Conservation (phyloP, 306 rosid species). For the Dryas alaskensis region DNA sequence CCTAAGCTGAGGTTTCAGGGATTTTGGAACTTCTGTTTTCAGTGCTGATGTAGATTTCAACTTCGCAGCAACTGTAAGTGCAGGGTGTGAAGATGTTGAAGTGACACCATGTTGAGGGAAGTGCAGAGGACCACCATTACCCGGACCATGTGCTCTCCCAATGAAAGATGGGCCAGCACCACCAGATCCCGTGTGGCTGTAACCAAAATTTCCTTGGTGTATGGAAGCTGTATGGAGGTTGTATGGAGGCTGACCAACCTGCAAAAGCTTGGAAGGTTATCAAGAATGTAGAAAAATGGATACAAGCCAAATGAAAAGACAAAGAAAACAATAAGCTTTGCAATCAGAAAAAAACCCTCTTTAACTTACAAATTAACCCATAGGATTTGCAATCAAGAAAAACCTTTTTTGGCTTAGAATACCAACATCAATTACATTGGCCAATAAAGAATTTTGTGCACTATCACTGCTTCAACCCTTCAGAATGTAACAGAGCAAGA, state of each 20-base stretch:
- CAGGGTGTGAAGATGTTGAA: conserved; percentile 7
- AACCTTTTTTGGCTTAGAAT: not conserved
- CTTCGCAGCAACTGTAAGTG: not conserved
- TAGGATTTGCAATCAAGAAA: not conserved
- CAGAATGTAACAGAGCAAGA: not conserved
- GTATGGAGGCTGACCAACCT: conserved; percentile 7
- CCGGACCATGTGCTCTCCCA: not conserved
- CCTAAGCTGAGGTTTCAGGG: not conserved
- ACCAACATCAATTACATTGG: not conserved
- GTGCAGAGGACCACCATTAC: not conserved
- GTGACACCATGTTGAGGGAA: not conserved
- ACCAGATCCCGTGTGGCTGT: not conserved
- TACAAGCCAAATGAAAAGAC: not conserved
- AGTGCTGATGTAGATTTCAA: not conserved
- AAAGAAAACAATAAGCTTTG: not conserved
- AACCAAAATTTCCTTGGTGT: conserved; percentile 13
- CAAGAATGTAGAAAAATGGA: not conserved
- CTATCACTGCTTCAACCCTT: not conserved
- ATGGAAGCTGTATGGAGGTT: not conserved
- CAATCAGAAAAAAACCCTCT: not conserved
- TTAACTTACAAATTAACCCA: not conserved
- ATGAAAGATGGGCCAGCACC: conserved; percentile 8
- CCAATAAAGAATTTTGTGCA: not conserved
- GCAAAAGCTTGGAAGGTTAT: not conserved
- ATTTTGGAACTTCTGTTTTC: not conserved